Evolutionary conservation across 495 filamentous ascomycete species (phyloP).

Genomic region (Penicillium soppii): DNA sequence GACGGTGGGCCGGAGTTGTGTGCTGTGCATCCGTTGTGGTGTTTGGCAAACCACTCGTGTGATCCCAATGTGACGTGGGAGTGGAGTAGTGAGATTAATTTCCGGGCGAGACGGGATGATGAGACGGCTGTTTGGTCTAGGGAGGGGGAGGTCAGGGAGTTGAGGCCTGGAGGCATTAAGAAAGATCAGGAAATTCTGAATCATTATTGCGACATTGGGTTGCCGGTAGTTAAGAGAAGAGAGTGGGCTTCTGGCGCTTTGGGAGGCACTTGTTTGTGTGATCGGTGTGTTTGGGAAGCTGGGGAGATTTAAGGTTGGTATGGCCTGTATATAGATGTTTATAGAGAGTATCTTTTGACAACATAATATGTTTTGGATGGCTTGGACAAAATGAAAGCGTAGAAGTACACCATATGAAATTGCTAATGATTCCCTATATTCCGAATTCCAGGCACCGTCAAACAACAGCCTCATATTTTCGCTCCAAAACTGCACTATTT

Average conservation of each 20-base stretch:
- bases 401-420: neutral
- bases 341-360: slow-evolving; percentile 11
- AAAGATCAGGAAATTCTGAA: slow-evolving; percentile 83
- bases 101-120: slow-evolving; percentile 46
- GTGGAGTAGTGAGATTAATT: slow-evolving; percentile 82
- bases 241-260: slow-evolving; percentile 86
- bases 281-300: slow-evolving; percentile 67
- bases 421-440: neutral
- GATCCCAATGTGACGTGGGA: slow-evolving; percentile 94
- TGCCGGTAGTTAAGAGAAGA: slow-evolving; percentile 74
- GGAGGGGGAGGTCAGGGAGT: slow-evolving; percentile 14
- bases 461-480: slow-evolving; percentile 7
- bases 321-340: neutral
- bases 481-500: neutral
- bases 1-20: slow-evolving; percentile 78
- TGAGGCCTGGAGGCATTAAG: slow-evolving; percentile 54
- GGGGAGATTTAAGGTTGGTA: slow-evolving; percentile 14
- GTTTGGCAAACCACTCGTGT: slow-evolving; percentile 88
- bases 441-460: neutral
- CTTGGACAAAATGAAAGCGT: neutral
- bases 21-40: slow-evolving; percentile 75
- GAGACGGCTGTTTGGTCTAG: slow-evolving; percentile 50
- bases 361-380: neutral
- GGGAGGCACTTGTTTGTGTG: slow-evolving; percentile 81
- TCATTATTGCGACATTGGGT: slow-evolving; percentile 88